Conservation (phyloP, 78 protist species). For the Polysphondylium violaceum region DNA sequence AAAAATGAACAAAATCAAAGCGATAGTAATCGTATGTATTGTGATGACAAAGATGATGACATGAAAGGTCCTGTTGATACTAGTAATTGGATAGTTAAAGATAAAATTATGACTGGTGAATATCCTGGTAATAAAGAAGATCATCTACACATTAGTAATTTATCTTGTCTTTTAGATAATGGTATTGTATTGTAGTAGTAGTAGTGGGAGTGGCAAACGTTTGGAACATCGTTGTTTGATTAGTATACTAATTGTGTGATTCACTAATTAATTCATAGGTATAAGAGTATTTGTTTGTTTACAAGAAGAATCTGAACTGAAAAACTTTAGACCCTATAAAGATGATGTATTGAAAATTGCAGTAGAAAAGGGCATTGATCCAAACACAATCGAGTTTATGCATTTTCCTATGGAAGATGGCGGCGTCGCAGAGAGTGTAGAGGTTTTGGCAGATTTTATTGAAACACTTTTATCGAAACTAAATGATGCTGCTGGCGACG, state of each 20-base stretch:
- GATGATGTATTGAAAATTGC: conserved; percentile 25
- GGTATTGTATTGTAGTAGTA: conserved; percentile 11
- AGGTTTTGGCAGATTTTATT: conserved; percentile 33
- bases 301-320: conserved; percentile 35
- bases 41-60: conserved; percentile 26
- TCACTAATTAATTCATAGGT: conserved; percentile 8
- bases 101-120: conserved; percentile 47
- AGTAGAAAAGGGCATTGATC: conserved; percentile 1
- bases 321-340: conserved; percentile 35
- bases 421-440: conserved; percentile 40
- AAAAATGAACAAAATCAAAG: neutral
- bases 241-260: neutral
- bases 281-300: conserved; percentile 71
- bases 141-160: conserved; percentile 5
- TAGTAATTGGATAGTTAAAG: conserved; percentile 52
- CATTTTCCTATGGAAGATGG: conserved; percentile 74
- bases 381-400: conserved; percentile 20
- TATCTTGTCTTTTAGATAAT: conserved; percentile 31
- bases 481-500: no score
- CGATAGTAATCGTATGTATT: neutral
- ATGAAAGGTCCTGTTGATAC: conserved; percentile 62
- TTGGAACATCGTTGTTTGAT: neutral
- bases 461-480: neutral
- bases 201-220: neutral
- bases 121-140: conserved; percentile 49